Evolutionary conservation across 495 filamentous ascomycete species (phyloP), one percentile per base, ranked within the genome.

Genomic region (Penicillium goetzii): DNA sequence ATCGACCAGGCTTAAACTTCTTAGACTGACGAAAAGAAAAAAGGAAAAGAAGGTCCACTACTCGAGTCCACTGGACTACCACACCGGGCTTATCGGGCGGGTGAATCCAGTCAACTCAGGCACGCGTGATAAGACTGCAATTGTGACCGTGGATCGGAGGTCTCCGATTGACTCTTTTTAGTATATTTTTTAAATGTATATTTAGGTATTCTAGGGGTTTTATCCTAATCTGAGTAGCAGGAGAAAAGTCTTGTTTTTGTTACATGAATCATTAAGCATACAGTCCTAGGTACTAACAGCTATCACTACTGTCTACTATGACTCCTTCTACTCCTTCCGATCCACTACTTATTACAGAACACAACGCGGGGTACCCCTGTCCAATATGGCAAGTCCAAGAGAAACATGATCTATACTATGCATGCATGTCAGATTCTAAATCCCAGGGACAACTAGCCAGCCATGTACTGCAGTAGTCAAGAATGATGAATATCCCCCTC

Each of bases 351-450:
- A 43, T 3, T 3, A 19, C 0, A 19, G 9, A 43, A 5, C 15
- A n/a, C 4, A 54, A 25, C 9, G 11, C 43, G 19, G 19, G 21
- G 19, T 47, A 47, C 8, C n/a, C 19, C 21, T 28, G 0, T 51
- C 25, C 7, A 30, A 51, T 30, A 5, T 10, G 47, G 64, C 25
- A 68, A 65, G 68, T 70, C 60, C 62, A 70, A 56, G 43, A 68
- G 56, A 26, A 43, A 19, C 12, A 40, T 40, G 14, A 40, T 14
- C 14, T 40, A 17, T 40, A 23, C 19, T 47, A 11, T 30, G 2
- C 17, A 36, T 26, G 54, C 56, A 51, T 63, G 14, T 49, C 52
- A 34, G 30, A 55, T 55, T 25, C 32, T 55, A 60, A 53, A 40
- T 25, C 14, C 38, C 26, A 41, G 15, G 30, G 30, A 32, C 5